phyloP scores from a whole-genome alignment of 2,329 filamentous ascomycete species.

The Cercospora sp. region DNA sequence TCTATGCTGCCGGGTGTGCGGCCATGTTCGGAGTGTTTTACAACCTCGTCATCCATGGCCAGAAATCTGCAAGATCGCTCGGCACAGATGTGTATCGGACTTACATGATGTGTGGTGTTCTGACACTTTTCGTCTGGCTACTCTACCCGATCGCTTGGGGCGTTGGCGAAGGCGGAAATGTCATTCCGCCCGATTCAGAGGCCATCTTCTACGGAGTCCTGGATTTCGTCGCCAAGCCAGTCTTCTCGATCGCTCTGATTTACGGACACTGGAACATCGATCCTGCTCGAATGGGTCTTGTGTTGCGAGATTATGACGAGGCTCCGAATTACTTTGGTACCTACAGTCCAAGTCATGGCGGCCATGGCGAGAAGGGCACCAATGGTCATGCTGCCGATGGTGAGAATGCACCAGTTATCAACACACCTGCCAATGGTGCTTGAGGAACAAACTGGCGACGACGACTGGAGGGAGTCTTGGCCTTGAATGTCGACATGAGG shows the following conservation, averaged over 20 bases:
- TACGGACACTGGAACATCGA: slow-evolving; percentile 62
- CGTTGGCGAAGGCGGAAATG: slow-evolving; percentile 60
- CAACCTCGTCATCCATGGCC: slow-evolving; percentile 48
- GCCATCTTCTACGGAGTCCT: slow-evolving; percentile 67
- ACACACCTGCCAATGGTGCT: not conserved
- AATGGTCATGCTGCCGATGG: slow-evolving; percentile 13
- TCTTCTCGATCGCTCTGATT: slow-evolving; percentile 59
- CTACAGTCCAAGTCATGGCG: not conserved
- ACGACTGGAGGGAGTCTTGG: not conserved
- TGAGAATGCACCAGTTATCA: not conserved
- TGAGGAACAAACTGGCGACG: not conserved
- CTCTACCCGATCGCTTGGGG: slow-evolving; percentile 64
- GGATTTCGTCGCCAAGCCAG: slow-evolving; percentile 62
- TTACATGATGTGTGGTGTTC: slow-evolving; percentile 55
- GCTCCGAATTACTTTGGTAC: slow-evolving; percentile 14
- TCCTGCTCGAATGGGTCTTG: slow-evolving; percentile 55
- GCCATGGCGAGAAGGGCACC: slow-evolving; percentile 10
- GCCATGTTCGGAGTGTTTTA: slow-evolving; percentile 58
- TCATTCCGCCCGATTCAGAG: slow-evolving; percentile 64
- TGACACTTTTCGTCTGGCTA: slow-evolving; percentile 60
- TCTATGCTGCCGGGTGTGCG: slow-evolving; percentile 35
- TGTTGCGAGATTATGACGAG: slow-evolving; percentile 39
- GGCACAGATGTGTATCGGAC: slow-evolving; percentile 52
- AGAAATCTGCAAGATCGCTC: slow-evolving; percentile 53
- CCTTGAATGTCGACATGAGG: not conserved